These are phyloP conservation scores for Backusella westeae DNA, from an alignment of 192 early-diverging fungal genomes.

Conservation along the genomic window DNA sequence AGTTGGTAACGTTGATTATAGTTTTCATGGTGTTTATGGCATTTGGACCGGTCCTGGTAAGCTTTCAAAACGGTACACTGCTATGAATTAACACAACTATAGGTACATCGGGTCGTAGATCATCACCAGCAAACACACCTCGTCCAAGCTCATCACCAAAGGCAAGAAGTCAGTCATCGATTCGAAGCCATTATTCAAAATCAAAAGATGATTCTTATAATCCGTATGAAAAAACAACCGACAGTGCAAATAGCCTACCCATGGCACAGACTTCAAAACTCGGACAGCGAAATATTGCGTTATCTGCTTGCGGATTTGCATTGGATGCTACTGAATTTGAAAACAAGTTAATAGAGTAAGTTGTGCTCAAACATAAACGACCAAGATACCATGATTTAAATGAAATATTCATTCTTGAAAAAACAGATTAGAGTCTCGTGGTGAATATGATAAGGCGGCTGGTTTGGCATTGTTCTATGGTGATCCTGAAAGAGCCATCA, in stretches of 20 bases:
- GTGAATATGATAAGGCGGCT: constrained; percentile 83
- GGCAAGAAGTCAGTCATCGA: neutral
- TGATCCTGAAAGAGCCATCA: constrained; percentile 68
- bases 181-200: neutral
- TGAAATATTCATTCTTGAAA: constrained; percentile 36
- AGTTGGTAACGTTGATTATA: constrained; percentile 51
- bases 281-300: constrained; percentile 45
- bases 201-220: neutral
- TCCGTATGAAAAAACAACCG: neutral
- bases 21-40: constrained; percentile 50
- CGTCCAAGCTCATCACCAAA: neutral
- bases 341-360: constrained; percentile 41
- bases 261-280: constrained; percentile 48
- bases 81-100: too few species aligned
- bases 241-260: constrained; percentile 6
- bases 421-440: constrained; percentile 62
- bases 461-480: constrained; percentile 87
- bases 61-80: neutral
- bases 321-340: constrained; percentile 47
- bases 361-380: neutral
- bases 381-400: neutral
- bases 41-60: constrained; percentile 39
- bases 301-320: constrained; percentile 52
- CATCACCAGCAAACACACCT: constrained; percentile 23
- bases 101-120: constrained; percentile 17